Base-by-base conservation (phyloP, 2,329 filamentous ascomycete genomes). In the Cytospora paraplurivora region DNA sequence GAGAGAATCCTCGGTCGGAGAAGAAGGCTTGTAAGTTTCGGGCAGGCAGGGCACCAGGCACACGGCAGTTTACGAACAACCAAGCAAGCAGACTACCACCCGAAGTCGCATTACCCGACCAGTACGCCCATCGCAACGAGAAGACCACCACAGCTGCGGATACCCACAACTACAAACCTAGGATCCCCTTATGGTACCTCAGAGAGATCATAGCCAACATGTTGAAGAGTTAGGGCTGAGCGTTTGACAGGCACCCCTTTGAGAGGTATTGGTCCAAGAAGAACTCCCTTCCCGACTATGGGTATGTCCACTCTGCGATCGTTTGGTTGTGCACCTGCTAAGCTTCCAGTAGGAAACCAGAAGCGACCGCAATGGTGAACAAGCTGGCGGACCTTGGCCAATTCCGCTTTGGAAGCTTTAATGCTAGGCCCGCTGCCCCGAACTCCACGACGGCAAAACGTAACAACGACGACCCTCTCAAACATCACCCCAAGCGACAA, bases 201-300 rank as follows among this genome's bases (percentile, higher is more conserved):
- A 38, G 38, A 55, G 49, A 33, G 35, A 11, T 19, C 17, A 50
- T 19, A 33, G 12, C 15, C 38, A 4, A 34, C 33, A 15, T 37
- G 34, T 38, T 32, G 37, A 47, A 34, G 51, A 35, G 53, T 10
- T 49, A 27, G 21, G 7, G 56, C 62, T 66, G 64, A 66, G 27
- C 34, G 37, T 33, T 15, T 56, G 41, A 55, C 53, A 67, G 67
- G 66, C 51, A 64, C 49, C 61, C 65, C 8, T 47, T 60, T 38
- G 35, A 50, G 50, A 62, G 66, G n/a, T 78, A 78, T 65, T 64
- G 69, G 60, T 78, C 75, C 62, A 67, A 74, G 63, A 72, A 72
- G 66, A 71, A 73, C 69, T 77, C 75, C 64, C 76, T 77, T 68
- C 76, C 76, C 57, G 76, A 78, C 70, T 79, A 78, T 78, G 76